Base-by-base conservation (phyloP, 2,329 filamentous ascomycete genomes). In the Fusarium tuaranense region DNA sequence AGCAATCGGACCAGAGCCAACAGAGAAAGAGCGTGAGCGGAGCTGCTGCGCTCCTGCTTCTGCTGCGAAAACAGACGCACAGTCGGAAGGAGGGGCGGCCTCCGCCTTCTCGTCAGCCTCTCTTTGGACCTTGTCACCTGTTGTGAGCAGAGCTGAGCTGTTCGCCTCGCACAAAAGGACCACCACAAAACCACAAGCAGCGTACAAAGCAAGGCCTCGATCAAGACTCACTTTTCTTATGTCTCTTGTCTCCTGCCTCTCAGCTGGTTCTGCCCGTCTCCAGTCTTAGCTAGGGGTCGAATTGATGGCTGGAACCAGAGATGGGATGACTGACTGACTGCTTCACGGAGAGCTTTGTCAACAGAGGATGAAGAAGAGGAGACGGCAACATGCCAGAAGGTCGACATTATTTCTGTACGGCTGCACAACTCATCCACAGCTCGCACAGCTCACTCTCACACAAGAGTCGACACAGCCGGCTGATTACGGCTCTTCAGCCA, bases 101-200 rank as follows among this genome's bases (percentile, higher is more conserved):
- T 78, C 75, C 76, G 68, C 76, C 76, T 74, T 74, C 61, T 66
- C 67, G 70, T 78, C 76, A 78, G 76, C 76, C 76, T 78, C 75
- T 75, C 71, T 63, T 41, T 65, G 55, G 63, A 60, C 63, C 46
- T 51, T 58, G 53, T 73, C 70, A 72, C 59, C 60, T 64, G 72
- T 63, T 72, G 72, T 39, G 65, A 75, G 72, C 69, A 70, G 72
- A 67, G 62, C 44, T 63, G 61, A 53, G 72, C 59, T 67, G 67
- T 25, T 69, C 39, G 61, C 72, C 70, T 75, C 69, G 59, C 60
- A 73, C 63, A 72, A 64, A 63, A 41, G 62, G 48, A 58, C 18
- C 18, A 58, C 62, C 48, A 65, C 63, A 65, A 53, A 59, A 44
- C 53, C 64, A 70, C 53, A 66, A 63, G 69, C 44, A 68, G 63